Evolutionary conservation across 202 grass and related monocot genomes (phyloP), one percentile per base, ranked within the genome.

Genomic region (Zoysia matrella): DNA sequence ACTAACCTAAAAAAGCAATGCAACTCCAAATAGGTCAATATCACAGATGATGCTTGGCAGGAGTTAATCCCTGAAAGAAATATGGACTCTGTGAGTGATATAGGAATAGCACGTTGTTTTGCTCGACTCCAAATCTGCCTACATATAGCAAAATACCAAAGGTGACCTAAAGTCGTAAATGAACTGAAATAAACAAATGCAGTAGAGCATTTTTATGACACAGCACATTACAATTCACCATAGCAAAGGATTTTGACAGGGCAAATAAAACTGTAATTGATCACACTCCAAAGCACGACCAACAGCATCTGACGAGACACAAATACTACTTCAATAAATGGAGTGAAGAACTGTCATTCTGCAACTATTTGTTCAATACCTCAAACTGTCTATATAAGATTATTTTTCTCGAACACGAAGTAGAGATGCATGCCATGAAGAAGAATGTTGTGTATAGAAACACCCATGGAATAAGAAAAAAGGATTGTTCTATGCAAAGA

Each of bases 1-100:
- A 78, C 67, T 73, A 78, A 89, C 87, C 83, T 85, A 89, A 43
- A 77, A 54, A 11, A 68, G 78, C 22, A 72, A 46, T 67, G 66
- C 65, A 53, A 16, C 60, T 77, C 22, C 22, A 22, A 85, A 53
- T n/a, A 77, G 78, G 74, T 42, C 42, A 72, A 77, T 49, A 71
- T 5, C 2, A 1, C 12, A 47, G 40, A 68, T 65, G 41, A 40
- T 76, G 60, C 22, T 48, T 73, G 13, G 45, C 22, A 88, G 40
- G 63, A 71, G 1, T 56, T 52, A 70, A 71, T 50, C 10, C 86
- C 86, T 88, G 86, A 84, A 83, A 65, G 75, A 14, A 57, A 14
- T 65, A 12, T 42, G 70, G 78, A 46, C 41, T 83, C 5, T 4
- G 10, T 86, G 65, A 88, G 22, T 65, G 68, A 63, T 4, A 22